Evolutionary conservation across 305 asterid genomes (phyloP).

Genomic region (Solanum chacoense): DNA sequence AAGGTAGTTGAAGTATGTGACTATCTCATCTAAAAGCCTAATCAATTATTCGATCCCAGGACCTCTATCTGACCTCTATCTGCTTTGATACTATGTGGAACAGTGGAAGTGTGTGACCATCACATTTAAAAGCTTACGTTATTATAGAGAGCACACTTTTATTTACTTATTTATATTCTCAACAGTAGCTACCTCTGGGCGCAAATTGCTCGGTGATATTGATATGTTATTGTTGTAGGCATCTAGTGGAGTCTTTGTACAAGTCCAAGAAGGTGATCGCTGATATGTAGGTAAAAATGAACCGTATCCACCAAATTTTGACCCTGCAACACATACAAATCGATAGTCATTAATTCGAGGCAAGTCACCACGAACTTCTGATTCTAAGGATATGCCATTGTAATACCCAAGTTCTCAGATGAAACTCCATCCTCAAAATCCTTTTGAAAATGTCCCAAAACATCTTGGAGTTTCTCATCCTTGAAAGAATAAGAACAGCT

Average conservation of each 20-base stretch:
- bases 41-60: neutral
- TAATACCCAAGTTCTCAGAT: constrained; percentile 67
- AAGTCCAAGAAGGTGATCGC: constrained; percentile 72
- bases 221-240: constrained; percentile 26
- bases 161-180: neutral
- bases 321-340: constrained; percentile 42
- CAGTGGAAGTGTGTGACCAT: neutral
- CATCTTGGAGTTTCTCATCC: constrained; percentile 66
- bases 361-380: neutral
- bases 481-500: constrained; percentile 18
- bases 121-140: neutral
- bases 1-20: constrained; percentile 1
- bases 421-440: constrained; percentile 83
- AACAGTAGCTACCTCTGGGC: constrained; percentile 39
- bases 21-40: neutral
- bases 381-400: neutral
- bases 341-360: neutral
- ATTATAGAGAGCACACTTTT: neutral
- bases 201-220: constrained; percentile 45
- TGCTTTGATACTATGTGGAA: neutral
- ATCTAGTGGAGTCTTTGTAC: constrained; percentile 45
- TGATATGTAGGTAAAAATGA: constrained; percentile 88
- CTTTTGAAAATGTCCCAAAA: constrained; percentile 70
- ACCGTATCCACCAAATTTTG: constrained; percentile 94
- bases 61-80: neutral